Evolutionary conservation across 441 rosid species (phyloP).

Genomic region (Hura crepitans): DNA sequence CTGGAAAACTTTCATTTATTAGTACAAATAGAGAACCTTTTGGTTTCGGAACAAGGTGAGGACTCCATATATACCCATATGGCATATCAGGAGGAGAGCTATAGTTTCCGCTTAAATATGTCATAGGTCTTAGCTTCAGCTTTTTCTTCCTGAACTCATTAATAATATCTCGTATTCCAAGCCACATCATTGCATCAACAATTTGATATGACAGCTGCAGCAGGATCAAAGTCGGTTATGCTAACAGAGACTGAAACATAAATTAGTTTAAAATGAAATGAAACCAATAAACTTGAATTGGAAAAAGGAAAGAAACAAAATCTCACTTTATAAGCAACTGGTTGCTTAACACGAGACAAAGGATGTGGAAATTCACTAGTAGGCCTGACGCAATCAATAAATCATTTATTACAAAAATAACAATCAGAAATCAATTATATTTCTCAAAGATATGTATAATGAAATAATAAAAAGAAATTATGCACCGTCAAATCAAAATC

Average conservation of each 20-base stretch:
- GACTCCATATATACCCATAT: slow-evolving; percentile 98
- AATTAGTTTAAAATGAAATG: neutral
- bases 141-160: slow-evolving; percentile 92
- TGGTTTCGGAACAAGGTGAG: slow-evolving; percentile 97
- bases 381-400: slow-evolving; percentile 50
- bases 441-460: neutral
- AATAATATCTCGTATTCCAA: slow-evolving; percentile 93
- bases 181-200: slow-evolving; percentile 95
- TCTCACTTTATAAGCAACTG: slow-evolving; percentile 77
- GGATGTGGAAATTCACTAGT: slow-evolving; percentile 99
- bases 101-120: slow-evolving; percentile 92
- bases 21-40: slow-evolving; percentile 55
- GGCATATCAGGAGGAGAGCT: slow-evolving; percentile 79
- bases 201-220: slow-evolving; percentile 95
- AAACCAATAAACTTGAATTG: neutral
- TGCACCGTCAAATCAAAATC: neutral
- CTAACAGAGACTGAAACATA: neutral
- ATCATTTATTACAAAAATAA: too few relatives aligned
- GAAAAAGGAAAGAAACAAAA: slow-evolving; percentile 7
- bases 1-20: neutral
- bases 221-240: neutral
- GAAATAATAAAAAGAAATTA: neutral
- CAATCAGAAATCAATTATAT: neutral
- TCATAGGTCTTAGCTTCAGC: slow-evolving; percentile 85
- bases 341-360: slow-evolving; percentile 91